phyloP scores from a whole-genome alignment of 208 protist genomes.

The Herpetomonas samuelpessoai region DNA sequence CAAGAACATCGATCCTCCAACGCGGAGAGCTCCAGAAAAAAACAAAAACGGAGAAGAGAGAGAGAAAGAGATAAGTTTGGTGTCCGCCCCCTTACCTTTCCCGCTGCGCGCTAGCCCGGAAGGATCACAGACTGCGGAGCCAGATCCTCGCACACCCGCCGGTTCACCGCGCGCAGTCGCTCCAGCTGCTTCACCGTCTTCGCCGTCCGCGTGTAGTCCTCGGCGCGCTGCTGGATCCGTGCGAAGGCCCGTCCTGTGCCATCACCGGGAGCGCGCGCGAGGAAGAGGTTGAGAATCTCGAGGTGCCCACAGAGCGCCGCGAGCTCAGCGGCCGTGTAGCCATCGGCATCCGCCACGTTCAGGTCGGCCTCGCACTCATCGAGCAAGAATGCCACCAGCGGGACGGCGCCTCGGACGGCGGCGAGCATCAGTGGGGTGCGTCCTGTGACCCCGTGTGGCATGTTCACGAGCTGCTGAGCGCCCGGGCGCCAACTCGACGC shows the following conservation, averaged over 20 bases:
- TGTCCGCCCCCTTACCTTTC: too few species aligned
- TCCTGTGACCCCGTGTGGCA: constrained; percentile 50
- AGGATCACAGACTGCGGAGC: constrained; percentile 44
- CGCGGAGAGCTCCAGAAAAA: too few species aligned
- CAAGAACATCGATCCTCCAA: too few species aligned
- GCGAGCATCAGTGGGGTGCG: constrained; percentile 84
- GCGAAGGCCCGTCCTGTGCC: constrained; percentile 32
- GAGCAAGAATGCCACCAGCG: constrained; percentile 60
- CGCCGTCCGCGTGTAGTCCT: constrained; percentile 68
- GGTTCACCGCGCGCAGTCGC: constrained; percentile 50
- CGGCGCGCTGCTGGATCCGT: constrained; percentile 42
- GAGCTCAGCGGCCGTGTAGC: constrained; percentile 62
- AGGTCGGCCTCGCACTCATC: constrained; percentile 47
- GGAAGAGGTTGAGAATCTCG: constrained; percentile 41
- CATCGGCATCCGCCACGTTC: constrained; percentile 34
- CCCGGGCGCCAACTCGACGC: constrained; percentile 42
- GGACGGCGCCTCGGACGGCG: constrained; percentile 47
- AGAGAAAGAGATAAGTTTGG: too few species aligned
- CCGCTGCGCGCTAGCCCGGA: too few species aligned
- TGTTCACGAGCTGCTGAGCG: constrained; percentile 56
- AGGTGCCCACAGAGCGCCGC: constrained; percentile 67
- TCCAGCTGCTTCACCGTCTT: constrained; percentile 55
- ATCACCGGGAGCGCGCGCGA: constrained; percentile 24
- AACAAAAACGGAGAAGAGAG: too few species aligned
- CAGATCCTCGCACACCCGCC: constrained; percentile 39